Evolutionary conservation across 257 asterid genomes (phyloP).

Genomic region (Ballota nigra): DNA sequence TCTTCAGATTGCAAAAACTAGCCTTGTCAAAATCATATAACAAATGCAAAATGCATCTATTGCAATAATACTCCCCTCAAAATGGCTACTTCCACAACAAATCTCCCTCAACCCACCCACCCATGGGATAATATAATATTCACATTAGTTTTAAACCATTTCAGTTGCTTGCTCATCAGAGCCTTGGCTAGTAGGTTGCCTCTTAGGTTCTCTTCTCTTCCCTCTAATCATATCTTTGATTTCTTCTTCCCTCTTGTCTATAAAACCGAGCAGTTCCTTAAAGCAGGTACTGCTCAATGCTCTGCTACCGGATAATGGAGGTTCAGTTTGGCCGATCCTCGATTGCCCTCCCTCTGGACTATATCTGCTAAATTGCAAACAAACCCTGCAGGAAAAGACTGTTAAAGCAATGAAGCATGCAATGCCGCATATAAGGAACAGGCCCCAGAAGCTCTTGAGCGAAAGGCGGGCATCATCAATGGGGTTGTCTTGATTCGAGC

Average conservation of each 20-base stretch:
- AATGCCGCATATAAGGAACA: constrained; percentile 36
- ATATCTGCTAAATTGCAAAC: constrained; percentile 48
- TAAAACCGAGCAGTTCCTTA: constrained; percentile 48
- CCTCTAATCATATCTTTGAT: constrained; percentile 51
- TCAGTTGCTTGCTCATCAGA: constrained; percentile 41
- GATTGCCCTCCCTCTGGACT: constrained; percentile 34
- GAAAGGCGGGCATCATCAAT: constrained; percentile 31
- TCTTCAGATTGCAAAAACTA: neutral
- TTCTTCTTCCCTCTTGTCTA: constrained; percentile 64
- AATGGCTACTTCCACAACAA: neutral
- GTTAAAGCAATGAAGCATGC: constrained; percentile 42
- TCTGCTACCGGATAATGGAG: neutral
- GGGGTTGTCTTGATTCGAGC: constrained; percentile 11
- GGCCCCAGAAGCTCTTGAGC: constrained; percentile 48
- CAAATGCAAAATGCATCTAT: constrained; percentile 6
- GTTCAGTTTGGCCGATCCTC: constrained; percentile 30
- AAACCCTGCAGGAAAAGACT: constrained; percentile 48
- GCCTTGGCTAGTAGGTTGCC: constrained; percentile 24
- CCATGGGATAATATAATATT: neutral
- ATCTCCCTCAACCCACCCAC: neutral
- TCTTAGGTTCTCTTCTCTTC: constrained; percentile 40
- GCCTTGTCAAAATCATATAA: neutral
- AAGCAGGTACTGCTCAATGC: constrained; percentile 38
- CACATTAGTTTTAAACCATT: neutral
- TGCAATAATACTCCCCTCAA: neutral